A percentile compares a stretch with the other conserved stretches of the same genome.
Evolutionary conservation across 805 yeast genomes (phyloP).

Genomic region (Scheffersomyces ergatensis): DNA sequence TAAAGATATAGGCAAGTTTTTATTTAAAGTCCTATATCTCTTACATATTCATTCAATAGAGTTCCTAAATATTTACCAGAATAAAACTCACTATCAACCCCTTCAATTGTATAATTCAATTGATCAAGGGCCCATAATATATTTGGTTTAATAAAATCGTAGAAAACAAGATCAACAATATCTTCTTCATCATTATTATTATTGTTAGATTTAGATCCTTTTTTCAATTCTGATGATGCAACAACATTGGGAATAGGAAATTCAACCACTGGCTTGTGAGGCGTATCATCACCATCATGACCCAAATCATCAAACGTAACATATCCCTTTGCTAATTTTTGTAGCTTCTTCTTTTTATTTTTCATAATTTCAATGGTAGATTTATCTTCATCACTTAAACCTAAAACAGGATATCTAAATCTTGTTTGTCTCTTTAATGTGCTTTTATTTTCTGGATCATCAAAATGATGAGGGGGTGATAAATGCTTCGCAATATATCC

Average conservation of each 20-base stretch:
- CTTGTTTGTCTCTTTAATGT: conserved; percentile 1
- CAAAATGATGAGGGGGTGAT: conserved; percentile 22
- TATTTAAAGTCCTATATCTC: conserved; percentile 11
- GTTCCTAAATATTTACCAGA: conserved; percentile 32
- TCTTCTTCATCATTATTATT: conserved; percentile 12
- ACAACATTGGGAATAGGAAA: conserved; percentile 80
- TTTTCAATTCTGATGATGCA: conserved; percentile 41
- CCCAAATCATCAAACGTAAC: conserved; percentile 86
- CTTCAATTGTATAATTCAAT: conserved; percentile 20
- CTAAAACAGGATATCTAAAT: neutral
- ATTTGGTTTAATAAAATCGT: conserved; percentile 62
- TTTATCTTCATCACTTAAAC: neutral
- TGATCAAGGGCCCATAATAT: conserved; percentile 28
- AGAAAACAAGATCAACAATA: conserved; percentile 68
- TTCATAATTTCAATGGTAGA: neutral
- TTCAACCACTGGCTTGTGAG: conserved; percentile 55
- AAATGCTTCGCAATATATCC: conserved; percentile 38
- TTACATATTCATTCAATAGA: conserved; percentile 29
- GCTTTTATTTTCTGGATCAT: neutral
- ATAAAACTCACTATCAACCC: conserved; percentile 17
- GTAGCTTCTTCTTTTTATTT: neutral
- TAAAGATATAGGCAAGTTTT: conserved; percentile 9
- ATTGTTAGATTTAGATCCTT: conserved; percentile 10
- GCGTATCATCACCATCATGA: conserved; percentile 80
- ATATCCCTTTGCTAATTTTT: conserved; percentile 59